Evolutionary conservation across 192 early-diverging fungal genomes (phyloP).

Genomic region (Phycomyces nitens): DNA sequence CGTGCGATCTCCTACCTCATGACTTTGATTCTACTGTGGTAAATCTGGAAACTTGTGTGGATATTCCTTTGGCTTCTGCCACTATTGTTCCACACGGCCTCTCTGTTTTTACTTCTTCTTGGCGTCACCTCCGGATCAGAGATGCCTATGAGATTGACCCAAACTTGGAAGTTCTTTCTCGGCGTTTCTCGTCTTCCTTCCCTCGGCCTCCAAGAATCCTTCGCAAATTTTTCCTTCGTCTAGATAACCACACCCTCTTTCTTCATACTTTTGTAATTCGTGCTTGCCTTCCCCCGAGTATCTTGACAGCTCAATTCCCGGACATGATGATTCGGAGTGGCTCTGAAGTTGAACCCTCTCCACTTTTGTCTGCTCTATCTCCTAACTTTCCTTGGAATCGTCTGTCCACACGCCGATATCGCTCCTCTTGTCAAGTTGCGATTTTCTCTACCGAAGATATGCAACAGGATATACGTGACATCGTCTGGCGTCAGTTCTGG

Average conservation of each 20-base stretch:
- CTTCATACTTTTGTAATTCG: background rate
- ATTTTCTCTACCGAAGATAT: no score
- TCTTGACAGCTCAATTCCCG: background rate
- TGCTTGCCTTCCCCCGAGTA: background rate
- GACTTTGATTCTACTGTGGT: background rate
- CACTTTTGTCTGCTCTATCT: background rate
- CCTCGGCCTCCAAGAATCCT: background rate
- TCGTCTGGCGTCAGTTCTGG: background rate
- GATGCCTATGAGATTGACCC: background rate
- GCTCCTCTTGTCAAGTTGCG: background rate
- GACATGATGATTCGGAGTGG: background rate
- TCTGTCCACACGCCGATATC: background rate
- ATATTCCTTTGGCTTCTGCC: background rate
- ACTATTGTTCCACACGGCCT: background rate
- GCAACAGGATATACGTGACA: no score
- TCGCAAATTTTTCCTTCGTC: background rate
- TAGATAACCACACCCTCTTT: background rate
- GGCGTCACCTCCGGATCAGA: background rate
- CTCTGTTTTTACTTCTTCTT: background rate
- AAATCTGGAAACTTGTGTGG: background rate
- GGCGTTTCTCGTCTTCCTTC: background rate
- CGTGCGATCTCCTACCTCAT: background rate
- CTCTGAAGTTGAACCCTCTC: background rate
- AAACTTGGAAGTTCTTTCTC: background rate
- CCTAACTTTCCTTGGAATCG: background rate